Evolutionary conservation across 164 flowering plant genomes (phyloP).

Genomic region (Santalum album): DNA sequence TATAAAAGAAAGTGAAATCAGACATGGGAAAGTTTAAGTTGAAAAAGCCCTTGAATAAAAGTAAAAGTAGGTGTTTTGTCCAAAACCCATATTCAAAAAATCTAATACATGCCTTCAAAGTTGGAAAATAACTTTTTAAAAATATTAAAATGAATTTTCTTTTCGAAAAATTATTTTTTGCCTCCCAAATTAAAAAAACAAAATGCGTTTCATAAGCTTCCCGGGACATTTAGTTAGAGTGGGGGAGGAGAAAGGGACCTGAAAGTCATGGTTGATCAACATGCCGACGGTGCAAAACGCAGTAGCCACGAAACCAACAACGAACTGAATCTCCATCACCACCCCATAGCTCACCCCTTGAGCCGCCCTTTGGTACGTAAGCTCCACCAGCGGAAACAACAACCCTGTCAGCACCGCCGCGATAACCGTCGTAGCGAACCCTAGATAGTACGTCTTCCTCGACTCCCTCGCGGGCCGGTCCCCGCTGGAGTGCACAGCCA

Average conservation of each 20-base stretch:
- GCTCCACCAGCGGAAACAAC: neutral
- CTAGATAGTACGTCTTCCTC: slow-evolving; percentile 11
- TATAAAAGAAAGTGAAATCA: too few relatives aligned
- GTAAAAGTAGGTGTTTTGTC: too few relatives aligned
- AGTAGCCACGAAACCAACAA: neutral
- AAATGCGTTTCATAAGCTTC: too few relatives aligned
- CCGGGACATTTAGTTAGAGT: too few relatives aligned
- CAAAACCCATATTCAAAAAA: too few relatives aligned
- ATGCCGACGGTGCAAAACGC: neutral
- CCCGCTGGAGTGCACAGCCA: slow-evolving; percentile 20
- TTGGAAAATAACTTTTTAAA: too few relatives aligned
- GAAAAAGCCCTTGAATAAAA: too few relatives aligned
- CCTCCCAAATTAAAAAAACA: too few relatives aligned
- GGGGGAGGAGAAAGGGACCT: neutral
- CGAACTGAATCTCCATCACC: neutral
- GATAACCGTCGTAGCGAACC: slow-evolving; percentile 6
- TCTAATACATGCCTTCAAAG: too few relatives aligned
- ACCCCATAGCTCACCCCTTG: neutral
- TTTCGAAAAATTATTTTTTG: too few relatives aligned
- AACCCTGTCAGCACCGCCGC: neutral
- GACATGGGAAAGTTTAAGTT: too few relatives aligned
- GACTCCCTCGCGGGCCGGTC: slow-evolving; percentile 18
- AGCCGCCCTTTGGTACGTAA: neutral
- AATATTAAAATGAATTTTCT: too few relatives aligned
- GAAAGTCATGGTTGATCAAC: neutral